phyloP scores from a whole-genome alignment of 108 stramenopile genomes.

The Cyclotella kingstonii region DNA sequence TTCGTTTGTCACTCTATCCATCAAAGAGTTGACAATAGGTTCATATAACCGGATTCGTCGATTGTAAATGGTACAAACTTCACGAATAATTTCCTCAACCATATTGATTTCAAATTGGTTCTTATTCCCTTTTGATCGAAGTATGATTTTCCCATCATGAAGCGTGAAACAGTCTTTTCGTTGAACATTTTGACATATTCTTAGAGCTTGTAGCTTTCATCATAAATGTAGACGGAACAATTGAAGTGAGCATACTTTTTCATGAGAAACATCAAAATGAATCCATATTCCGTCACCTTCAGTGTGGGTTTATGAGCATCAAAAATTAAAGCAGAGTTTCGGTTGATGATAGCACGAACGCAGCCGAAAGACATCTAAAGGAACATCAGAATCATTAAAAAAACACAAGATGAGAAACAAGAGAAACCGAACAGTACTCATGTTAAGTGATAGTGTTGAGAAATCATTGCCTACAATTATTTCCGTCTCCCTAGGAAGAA shows the following conservation, averaged over 20 bases:
- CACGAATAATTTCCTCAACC: conserved; percentile 75
- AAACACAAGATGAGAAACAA: neutral
- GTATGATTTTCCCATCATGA: conserved; percentile 28
- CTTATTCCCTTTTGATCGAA: conserved; percentile 17
- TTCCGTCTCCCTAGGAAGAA: conserved; percentile 66
- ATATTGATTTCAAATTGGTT: conserved; percentile 71
- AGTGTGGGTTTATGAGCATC: conserved; percentile 72
- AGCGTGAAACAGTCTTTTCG: conserved; percentile 28
- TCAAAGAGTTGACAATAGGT: conserved; percentile 78
- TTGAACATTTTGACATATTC: conserved; percentile 26
- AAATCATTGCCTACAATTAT: too few relatives aligned
- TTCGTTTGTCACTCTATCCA: conserved; percentile 63
- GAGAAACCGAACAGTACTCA: too few relatives aligned
- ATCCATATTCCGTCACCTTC: conserved; percentile 32
- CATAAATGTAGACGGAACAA: too few relatives aligned
- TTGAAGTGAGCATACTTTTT: neutral
- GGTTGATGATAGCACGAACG: conserved; percentile 71
- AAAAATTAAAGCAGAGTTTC: conserved; percentile 60
- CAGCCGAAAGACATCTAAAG: conserved; percentile 55
- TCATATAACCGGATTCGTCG: conserved; percentile 78
- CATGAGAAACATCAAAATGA: conserved; percentile 28
- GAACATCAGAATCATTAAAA: neutral
- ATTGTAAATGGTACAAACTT: conserved; percentile 72
- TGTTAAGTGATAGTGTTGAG: too few relatives aligned
- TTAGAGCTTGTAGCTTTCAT: conserved; percentile 28